Evolutionary conservation across 2,329 filamentous ascomycete genomes (phyloP).

Genomic region (Talaromyces sp.): DNA sequence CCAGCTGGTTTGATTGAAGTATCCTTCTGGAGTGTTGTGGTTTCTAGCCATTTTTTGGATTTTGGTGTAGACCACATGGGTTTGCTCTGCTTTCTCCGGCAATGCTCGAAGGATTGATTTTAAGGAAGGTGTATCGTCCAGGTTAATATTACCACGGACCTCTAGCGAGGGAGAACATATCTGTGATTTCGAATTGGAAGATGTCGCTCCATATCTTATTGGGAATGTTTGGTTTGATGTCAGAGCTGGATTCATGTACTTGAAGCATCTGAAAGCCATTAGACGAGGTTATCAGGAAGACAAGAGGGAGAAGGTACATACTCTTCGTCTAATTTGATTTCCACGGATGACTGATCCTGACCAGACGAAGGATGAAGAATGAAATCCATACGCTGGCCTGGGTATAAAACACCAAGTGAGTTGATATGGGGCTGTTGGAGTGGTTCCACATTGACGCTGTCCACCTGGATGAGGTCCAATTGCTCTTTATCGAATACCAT

Average conservation of each 20-base stretch:
- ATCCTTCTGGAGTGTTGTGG: conserved; percentile 49
- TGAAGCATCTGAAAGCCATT: conserved; percentile 42
- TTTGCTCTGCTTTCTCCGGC: conserved; percentile 38
- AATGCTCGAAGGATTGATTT: conserved; percentile 31
- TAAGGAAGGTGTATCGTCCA: conserved; percentile 29
- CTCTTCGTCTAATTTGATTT: conserved; percentile 41
- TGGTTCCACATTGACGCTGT: conserved; percentile 40
- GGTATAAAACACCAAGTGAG: conserved; percentile 46
- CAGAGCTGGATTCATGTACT: conserved; percentile 49
- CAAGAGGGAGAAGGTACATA: conserved; percentile 17
- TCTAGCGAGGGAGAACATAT: neutral
- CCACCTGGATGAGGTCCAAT: conserved; percentile 44
- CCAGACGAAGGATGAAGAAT: conserved; percentile 28
- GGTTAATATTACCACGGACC: conserved; percentile 24
- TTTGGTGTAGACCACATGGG: conserved; percentile 51
- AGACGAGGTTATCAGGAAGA: neutral
- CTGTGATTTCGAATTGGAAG: neutral
- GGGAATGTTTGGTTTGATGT: conserved; percentile 42
- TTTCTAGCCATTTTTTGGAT: conserved; percentile 49
- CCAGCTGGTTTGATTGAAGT: conserved; percentile 54
- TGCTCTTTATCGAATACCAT: conserved; percentile 35
- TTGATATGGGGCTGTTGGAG: conserved; percentile 21
- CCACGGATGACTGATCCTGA: conserved; percentile 26
- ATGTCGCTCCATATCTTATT: conserved; percentile 20
- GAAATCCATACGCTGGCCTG: conserved; percentile 51